Base-by-base conservation (phyloP, 441 rosid genomes). In the Gossypium davidsonii region DNA sequence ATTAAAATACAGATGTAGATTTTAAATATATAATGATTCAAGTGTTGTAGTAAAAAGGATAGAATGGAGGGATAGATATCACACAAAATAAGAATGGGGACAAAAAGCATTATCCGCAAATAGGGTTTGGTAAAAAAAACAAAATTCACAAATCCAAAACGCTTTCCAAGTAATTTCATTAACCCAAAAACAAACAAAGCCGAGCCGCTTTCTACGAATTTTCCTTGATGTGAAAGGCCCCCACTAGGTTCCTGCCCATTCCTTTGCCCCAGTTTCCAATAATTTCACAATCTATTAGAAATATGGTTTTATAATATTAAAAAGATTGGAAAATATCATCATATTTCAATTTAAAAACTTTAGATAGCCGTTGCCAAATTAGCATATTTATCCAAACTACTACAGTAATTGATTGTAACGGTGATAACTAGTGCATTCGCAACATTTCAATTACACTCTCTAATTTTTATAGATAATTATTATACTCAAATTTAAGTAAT, bases 101-200 rank as follows among this genome's bases (percentile, higher is more conserved):
- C 37, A 4, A 5, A 34, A 34, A 34, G 1, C 8, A 34, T 34
- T 6, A 52, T 52, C 23, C 21, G 10, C 1, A 0, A 11, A n/a
- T n/a, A 51, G 56, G 20, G 20, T 15, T 46, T 46, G 44, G n/a
- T 49, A 34, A 14, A 60, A 61, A 57, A 17, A 5, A 28, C 67
- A 46, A 26, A 48, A 48, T 51, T 37, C 1, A 56, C 34, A 15
- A 39, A 68, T 39, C 26, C 0, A 0, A 49, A 31, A 74, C 71
- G 74, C 11, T 57, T 81, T 81, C 84, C 39, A 2, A 8, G 82
- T 49, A 70, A 39, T 25, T 76, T 81, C 82, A 0, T 0, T 31
- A 52, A 62, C 7, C 57, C 14, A 1, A 53, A 52, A 42, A 26
- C 56, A 55, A 55, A 57, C 26, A 63, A 42, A 21, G 39, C 31